A percentile compares a stretch with the other conserved stretches of the same genome.
Evolutionary conservation across 1,284 basidiomycete genomes (phyloP).

Genomic region (Boletus semigastroideus): DNA sequence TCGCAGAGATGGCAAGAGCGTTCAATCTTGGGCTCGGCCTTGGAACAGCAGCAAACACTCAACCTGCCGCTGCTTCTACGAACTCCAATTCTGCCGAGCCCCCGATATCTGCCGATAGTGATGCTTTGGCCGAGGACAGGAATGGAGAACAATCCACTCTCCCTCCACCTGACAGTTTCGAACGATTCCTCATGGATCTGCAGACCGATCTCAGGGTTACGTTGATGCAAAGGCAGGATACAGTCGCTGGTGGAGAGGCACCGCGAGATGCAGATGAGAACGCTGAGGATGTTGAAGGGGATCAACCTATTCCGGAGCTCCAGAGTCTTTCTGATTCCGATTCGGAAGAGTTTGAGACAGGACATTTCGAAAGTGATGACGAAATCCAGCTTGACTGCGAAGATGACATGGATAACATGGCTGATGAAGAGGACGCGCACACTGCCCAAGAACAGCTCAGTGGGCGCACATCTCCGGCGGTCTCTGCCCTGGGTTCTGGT

Average conservation of each 20-base stretch:
- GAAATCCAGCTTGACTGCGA: constrained; percentile 16
- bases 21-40: constrained; percentile 70
- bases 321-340: constrained; percentile 30
- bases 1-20: constrained; percentile 74
- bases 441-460: constrained; percentile 26
- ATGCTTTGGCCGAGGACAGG: constrained; percentile 8
- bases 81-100: constrained; percentile 13
- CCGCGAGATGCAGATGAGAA: constrained; percentile 22
- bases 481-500: constrained; percentile 23
- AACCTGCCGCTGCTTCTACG: constrained; percentile 2
- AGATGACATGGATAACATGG: constrained; percentile 9
- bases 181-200: constrained; percentile 71
- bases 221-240: constrained; percentile 40
- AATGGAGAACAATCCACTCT: constrained; percentile 22
- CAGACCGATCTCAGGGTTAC: constrained; percentile 66
- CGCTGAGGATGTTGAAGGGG: constrained; percentile 20
- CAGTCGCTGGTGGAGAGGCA: constrained; percentile 8
- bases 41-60: constrained; percentile 16
- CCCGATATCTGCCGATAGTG: constrained; percentile 1
- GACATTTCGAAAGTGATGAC: constrained; percentile 16
- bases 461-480: constrained; percentile 30
- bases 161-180: constrained; percentile 72
- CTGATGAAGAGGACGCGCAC: constrained; percentile 16
- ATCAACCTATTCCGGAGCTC: constrained; percentile 28
- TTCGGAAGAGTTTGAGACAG: constrained; percentile 23